Conservation (phyloP, 2,329 filamentous ascomycete genomes). For the Aspergillus calidoustus region DNA sequence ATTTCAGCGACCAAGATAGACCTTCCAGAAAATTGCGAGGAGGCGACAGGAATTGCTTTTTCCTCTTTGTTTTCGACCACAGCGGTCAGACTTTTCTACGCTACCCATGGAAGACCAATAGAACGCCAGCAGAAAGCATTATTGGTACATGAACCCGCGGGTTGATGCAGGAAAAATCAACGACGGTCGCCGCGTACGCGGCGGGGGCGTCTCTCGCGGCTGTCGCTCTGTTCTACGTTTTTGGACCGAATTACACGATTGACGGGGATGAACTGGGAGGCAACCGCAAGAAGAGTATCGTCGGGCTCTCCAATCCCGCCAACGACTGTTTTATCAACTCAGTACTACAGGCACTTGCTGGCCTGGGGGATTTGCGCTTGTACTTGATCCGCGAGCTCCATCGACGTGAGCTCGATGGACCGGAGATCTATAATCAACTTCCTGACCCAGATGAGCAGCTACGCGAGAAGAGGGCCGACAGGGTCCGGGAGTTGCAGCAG, state of each 20-base stretch:
- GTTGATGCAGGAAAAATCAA: conserved; percentile 78
- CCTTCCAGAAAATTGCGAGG: neutral
- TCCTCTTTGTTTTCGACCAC: neutral
- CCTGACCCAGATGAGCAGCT: conserved; percentile 49
- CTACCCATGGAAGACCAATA: conserved; percentile 25
- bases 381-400: conserved; percentile 94
- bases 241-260: conserved; percentile 94
- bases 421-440: conserved; percentile 72
- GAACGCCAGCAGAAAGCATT: neutral
- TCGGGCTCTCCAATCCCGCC: conserved; percentile 85
- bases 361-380: conserved; percentile 82
- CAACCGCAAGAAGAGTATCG: conserved; percentile 80
- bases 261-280: conserved; percentile 72
- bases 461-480: conserved; percentile 50
- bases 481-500: conserved; percentile 68
- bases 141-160: neutral
- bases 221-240: conserved; percentile 94
- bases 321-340: conserved; percentile 99
- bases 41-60: conserved; percentile 5
- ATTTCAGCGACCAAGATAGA: neutral
- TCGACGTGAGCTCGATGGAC: conserved; percentile 77
- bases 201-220: conserved; percentile 94
- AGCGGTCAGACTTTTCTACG: neutral
- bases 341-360: conserved; percentile 88
- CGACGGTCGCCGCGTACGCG: conserved; percentile 88